phyloP scores from a whole-genome alignment of 306 rosid species.

The Vigna unguiculata region DNA sequence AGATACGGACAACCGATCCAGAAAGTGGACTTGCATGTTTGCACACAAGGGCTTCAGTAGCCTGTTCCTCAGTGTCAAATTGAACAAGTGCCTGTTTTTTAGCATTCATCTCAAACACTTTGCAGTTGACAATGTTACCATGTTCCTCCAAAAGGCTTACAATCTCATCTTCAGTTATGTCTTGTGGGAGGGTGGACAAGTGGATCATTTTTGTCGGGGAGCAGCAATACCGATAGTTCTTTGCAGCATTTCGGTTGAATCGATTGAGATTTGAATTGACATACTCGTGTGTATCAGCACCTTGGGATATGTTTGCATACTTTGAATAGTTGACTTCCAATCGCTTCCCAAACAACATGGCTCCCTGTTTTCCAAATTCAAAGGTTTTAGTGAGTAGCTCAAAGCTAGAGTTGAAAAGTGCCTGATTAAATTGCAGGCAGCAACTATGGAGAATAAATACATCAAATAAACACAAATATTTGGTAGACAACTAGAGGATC shows the following conservation, averaged over 20 bases:
- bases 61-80: constrained; percentile 94
- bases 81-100: constrained; percentile 91
- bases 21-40: constrained; percentile 89
- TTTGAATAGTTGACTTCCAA: constrained; percentile 97
- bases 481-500: constrained; percentile 20
- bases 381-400: constrained; percentile 2
- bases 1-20: constrained; percentile 83
- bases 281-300: constrained; percentile 92
- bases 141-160: constrained; percentile 81
- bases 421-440: constrained; percentile 19
- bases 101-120: constrained; percentile 98
- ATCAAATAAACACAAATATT: neutral
- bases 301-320: constrained; percentile 88
- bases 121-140: constrained; percentile 75
- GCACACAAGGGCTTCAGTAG: constrained; percentile 97
- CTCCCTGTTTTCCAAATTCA: constrained; percentile 61
- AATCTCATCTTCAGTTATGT: constrained; percentile 86
- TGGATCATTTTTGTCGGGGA: constrained; percentile 95
- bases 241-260: constrained; percentile 97
- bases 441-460: neutral
- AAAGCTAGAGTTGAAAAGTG: constrained; percentile 13
- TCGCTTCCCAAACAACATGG: constrained; percentile 85
- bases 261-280: constrained; percentile 93
- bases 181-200: constrained; percentile 92
- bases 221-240: constrained; percentile 98